Conservation (phyloP, 306 rosid genomes). For the Quercus gilva region DNA sequence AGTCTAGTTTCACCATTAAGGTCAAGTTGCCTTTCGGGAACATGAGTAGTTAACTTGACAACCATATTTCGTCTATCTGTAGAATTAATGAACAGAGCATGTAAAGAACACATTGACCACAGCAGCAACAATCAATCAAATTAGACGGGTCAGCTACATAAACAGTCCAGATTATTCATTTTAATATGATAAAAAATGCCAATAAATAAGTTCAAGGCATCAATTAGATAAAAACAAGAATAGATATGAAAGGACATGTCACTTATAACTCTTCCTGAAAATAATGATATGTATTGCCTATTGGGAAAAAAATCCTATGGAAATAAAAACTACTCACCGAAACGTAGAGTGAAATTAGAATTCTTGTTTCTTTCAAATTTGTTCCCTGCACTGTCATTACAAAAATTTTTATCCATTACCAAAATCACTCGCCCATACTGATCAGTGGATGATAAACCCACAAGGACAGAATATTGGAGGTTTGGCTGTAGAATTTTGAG, state of each 20-base stretch:
- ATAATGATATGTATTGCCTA: no score
- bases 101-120: slow-evolving; percentile 3
- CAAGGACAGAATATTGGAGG: slow-evolving; percentile 61
- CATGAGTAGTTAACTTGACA: slow-evolving; percentile 54
- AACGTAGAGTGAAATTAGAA: slow-evolving; percentile 59
- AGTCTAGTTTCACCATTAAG: slow-evolving; percentile 67
- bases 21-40: slow-evolving; percentile 66
- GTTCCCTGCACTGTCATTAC: slow-evolving; percentile 84
- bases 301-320: no score
- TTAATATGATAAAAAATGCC: not conserved
- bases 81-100: slow-evolving; percentile 25
- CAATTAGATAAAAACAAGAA: not conserved
- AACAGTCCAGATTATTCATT: not conserved
- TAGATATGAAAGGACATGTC: not conserved
- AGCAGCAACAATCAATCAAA: no score
- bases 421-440: slow-evolving; percentile 66
- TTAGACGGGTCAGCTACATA: not conserved
- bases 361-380: slow-evolving; percentile 58
- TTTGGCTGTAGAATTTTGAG: slow-evolving; percentile 56
- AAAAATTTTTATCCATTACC: slow-evolving; percentile 79
- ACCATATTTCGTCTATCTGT: slow-evolving; percentile 73
- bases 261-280: not conserved
- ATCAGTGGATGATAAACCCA: slow-evolving; percentile 50
- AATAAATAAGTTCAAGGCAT: not conserved
- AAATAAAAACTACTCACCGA: slow-evolving; percentile 56